Evolutionary conservation across 2,329 filamentous ascomycete species (phyloP).

Genomic region (Bipolaris oryzae): DNA sequence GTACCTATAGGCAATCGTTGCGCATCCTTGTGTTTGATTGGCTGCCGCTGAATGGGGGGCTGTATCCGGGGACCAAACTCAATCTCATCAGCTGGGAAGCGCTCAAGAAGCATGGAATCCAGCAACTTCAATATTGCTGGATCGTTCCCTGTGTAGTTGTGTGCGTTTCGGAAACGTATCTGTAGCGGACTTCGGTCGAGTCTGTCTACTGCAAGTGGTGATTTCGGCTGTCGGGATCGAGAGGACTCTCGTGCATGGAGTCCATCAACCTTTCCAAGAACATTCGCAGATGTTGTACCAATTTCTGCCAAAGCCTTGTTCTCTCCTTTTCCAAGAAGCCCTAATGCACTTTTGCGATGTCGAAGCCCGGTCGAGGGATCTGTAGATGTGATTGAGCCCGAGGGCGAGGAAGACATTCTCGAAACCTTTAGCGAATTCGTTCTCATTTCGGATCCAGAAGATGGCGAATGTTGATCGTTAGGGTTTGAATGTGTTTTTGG

Average conservation of each 20-base stretch:
- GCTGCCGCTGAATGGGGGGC: slow-evolving; percentile 62
- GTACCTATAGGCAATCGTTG: slow-evolving; percentile 58
- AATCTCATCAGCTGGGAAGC: slow-evolving; percentile 64
- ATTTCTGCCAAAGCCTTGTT: slow-evolving; percentile 69
- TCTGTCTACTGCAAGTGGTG: slow-evolving; percentile 40
- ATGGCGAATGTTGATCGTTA: slow-evolving; percentile 31
- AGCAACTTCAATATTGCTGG: slow-evolving; percentile 68
- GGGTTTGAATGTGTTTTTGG: slow-evolving; percentile 25
- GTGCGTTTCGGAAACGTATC: slow-evolving; percentile 65
- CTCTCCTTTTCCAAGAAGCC: slow-evolving; percentile 64
- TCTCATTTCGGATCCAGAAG: slow-evolving; percentile 45
- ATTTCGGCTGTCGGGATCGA: slow-evolving; percentile 35
- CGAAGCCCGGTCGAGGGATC: slow-evolving; percentile 48
- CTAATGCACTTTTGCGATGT: slow-evolving; percentile 63
- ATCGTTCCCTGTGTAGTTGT: slow-evolving; percentile 84
- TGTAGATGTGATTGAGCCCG: slow-evolving; percentile 38
- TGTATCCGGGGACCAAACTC: slow-evolving; percentile 82
- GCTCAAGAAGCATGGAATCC: slow-evolving; percentile 79
- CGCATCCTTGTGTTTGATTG: slow-evolving; percentile 61
- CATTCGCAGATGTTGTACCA: slow-evolving; percentile 67
- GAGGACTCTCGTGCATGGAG: slow-evolving; percentile 45
- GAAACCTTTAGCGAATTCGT: slow-evolving; percentile 41
- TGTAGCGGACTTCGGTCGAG: slow-evolving; percentile 42
- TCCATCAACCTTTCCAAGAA: slow-evolving; percentile 67
- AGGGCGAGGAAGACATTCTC: slow-evolving; percentile 37